A percentile compares a stretch with the other conserved stretches of the same genome.
These are phyloP conservation scores for Eucalyptus erythrocorys DNA, from an alignment of 345 rosid genomes.

Conservation along the genomic window DNA sequence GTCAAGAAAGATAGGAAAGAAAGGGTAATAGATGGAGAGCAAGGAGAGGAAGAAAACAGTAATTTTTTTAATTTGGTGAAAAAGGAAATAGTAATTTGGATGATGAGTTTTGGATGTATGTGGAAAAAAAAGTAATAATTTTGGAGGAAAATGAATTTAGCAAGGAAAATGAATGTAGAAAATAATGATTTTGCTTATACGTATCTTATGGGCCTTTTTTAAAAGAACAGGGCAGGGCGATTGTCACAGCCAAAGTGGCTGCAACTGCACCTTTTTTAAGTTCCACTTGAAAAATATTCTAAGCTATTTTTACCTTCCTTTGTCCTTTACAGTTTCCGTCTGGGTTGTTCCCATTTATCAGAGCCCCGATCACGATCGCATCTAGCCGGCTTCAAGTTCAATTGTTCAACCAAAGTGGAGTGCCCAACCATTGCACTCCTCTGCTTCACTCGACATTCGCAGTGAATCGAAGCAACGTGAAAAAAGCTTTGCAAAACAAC, in stretches of 20 bases:
- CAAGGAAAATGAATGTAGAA: background rate
- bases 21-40: background rate
- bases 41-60: background rate
- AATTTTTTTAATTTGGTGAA: fast-evolving
- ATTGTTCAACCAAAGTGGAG: background rate
- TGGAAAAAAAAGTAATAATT: background rate
- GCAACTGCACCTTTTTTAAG: fast-evolving
- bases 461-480: background rate
- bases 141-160: background rate
- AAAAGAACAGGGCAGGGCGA: background rate
- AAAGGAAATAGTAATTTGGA: background rate
- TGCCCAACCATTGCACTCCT: background rate
- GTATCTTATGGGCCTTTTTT: background rate
- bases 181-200: background rate
- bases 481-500: background rate
- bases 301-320: background rate
- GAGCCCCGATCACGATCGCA: background rate
- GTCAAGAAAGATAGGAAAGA: background rate
- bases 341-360: background rate
- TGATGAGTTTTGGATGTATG: background rate
- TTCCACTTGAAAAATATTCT: background rate
- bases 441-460: background rate
- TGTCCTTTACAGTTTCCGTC: background rate
- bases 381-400: background rate
- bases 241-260: background rate